Conservation (phyloP, 768 basidiomycete species). For the Tephrocybe sp. region DNA sequence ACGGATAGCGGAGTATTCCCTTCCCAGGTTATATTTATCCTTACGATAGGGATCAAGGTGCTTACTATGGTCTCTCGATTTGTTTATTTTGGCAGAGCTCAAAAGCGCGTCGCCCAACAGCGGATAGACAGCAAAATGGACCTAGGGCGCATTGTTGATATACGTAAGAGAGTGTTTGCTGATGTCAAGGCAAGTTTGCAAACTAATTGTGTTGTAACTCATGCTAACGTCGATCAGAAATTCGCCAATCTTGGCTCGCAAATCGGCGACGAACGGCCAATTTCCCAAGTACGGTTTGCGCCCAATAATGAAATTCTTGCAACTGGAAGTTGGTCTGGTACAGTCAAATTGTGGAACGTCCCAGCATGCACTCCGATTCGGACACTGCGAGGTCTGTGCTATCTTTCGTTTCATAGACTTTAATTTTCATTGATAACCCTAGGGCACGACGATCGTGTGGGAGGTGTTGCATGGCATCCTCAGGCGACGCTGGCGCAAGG, state of each 20-base stretch:
- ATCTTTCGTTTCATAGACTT: conserved; percentile 3
- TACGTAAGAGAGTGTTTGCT: conserved; percentile 86
- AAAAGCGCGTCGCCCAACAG: conserved; percentile 92
- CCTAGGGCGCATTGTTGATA: conserved; percentile 85
- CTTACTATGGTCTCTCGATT: conserved; percentile 57
- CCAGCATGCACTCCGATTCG: conserved; percentile 83
- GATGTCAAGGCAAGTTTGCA: conserved; percentile 75
- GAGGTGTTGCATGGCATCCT: conserved; percentile 98
- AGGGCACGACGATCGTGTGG: conserved; percentile 91
- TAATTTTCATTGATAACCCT: conserved; percentile 5
- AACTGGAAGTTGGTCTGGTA: conserved; percentile 96
- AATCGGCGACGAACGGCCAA: conserved; percentile 94
- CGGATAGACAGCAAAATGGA: conserved; percentile 86
- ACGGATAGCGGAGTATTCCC: conserved; percentile 88
- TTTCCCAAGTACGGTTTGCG: conserved; percentile 92
- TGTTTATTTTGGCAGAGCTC: conserved; percentile 74
- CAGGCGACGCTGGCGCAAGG: conserved; percentile 76
- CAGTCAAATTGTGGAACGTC: conserved; percentile 93
- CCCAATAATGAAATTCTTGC: conserved; percentile 88
- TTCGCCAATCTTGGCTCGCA: conserved; percentile 94
- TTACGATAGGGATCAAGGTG: conserved; percentile 66
- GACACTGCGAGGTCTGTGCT: conserved; percentile 64
- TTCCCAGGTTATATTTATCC: conserved; percentile 86
- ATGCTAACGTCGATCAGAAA: conserved; percentile 46
- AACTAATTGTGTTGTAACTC: background rate